Evolutionary conservation across 2,329 filamentous ascomycete genomes (phyloP).

Genomic region (Didymella pinodella): DNA sequence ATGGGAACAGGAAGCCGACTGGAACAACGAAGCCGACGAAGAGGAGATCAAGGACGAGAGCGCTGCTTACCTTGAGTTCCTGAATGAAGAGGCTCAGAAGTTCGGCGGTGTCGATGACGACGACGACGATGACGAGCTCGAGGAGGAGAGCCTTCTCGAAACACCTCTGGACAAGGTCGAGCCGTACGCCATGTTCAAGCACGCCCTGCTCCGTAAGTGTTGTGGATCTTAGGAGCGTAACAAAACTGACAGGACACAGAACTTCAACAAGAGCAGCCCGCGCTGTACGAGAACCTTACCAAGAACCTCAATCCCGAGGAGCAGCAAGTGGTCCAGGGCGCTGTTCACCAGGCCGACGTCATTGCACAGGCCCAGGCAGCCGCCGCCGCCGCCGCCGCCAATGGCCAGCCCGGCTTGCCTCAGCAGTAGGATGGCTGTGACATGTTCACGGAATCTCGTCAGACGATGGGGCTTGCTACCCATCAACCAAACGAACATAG

Average conservation of each 20-base stretch:
- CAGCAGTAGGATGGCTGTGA: slow-evolving; percentile 27
- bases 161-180: slow-evolving; percentile 95
- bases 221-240: neutral
- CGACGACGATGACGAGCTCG: slow-evolving; percentile 81
- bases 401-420: slow-evolving; percentile 24
- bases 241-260: slow-evolving; percentile 60
- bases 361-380: slow-evolving; percentile 50
- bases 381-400: slow-evolving; percentile 35
- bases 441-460: slow-evolving; percentile 4
- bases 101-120: slow-evolving; percentile 72
- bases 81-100: slow-evolving; percentile 93
- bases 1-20: slow-evolving; percentile 79
- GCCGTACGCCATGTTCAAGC: slow-evolving; percentile 88
- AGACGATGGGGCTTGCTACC: neutral
- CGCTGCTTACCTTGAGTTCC: slow-evolving; percentile 91
- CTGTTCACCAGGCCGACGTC: slow-evolving; percentile 74
- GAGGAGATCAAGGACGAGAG: slow-evolving; percentile 85
- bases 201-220: slow-evolving; percentile 79
- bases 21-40: slow-evolving; percentile 71
- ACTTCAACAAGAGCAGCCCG: slow-evolving; percentile 88
- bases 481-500: slow-evolving; percentile 23
- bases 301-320: slow-evolving; percentile 81
- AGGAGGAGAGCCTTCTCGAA: slow-evolving; percentile 91
- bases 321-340: slow-evolving; percentile 78
- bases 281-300: slow-evolving; percentile 83